Base-by-base conservation (phyloP, 1,284 basidiomycete species). In the Agroathelia rolfsii region DNA sequence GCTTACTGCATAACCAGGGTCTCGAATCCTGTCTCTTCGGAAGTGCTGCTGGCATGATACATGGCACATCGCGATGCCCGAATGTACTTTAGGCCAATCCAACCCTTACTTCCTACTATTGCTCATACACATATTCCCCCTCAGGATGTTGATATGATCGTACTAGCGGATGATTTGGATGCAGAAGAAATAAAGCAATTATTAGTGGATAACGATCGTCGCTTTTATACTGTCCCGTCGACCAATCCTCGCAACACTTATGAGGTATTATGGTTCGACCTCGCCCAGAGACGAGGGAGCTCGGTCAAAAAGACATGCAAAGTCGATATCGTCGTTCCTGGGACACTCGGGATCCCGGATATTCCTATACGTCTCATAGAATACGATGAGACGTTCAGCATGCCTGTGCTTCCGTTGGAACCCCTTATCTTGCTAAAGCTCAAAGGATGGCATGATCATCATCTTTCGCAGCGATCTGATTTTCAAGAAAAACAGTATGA, bases 11-110 rank as follows among this genome's bases (percentile, higher is more conserved):
- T n/a, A n/a, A n/a, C n/a, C n/a, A 48, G 19, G 44, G 44, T 4
- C 42, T 62, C 16, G 12, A 36, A 5, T 51, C 50, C 21, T 65
- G 59, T 41, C 46, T 64, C 3, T 55, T 58, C 32, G 59, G 62
- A 5, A 55, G 61, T 28, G 47, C 49, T 0, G 63, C 58, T 2
- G 59, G 59, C 32, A 42, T 47, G 13, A 45, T 60, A 4, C 58
- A 59, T 29, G 62, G 62, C 2, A 57, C 54, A 39, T 39, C 50
- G 32, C 48, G 62, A 24, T 46, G 48, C 14, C 64, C 64, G 7
- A 60, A 61, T 30, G 64, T 64, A 28, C 30, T 53, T 41, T 11
- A 10, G 14, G 15, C 14, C 17, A 24, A 15, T 10, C 16, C 15
- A 21, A 11, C 4, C 17, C 15, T 36, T 10, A 11, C 17, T n/a